phyloP scores from a whole-genome alignment of 163 green algal species.

The Trebouxia gelatinosa region DNA sequence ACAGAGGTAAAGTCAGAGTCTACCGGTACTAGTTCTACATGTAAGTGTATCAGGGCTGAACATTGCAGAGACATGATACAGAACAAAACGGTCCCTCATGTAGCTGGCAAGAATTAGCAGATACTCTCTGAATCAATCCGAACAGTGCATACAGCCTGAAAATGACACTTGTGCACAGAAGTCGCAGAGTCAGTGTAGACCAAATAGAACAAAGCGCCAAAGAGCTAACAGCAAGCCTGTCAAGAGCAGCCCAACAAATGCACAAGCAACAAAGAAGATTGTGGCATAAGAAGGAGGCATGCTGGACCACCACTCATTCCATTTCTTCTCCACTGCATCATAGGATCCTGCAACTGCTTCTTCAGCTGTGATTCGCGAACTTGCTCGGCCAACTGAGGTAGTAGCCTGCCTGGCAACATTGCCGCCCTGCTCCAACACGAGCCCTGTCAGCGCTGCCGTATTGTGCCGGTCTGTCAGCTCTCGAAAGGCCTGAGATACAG shows the following conservation, averaged over 20 bases:
- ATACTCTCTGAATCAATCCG: too few relatives aligned
- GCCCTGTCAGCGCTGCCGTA: background rate
- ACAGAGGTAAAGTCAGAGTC: too few relatives aligned
- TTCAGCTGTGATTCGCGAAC: background rate
- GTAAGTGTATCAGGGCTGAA: too few relatives aligned
- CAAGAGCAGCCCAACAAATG: background rate
- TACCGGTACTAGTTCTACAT: too few relatives aligned
- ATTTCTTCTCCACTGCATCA: slow-evolving; percentile 15
- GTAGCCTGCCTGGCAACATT: slow-evolving; percentile 17
- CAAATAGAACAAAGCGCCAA: slow-evolving; percentile 24
- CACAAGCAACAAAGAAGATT: background rate
- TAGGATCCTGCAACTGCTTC: background rate
- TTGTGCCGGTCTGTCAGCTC: background rate
- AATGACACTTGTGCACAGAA: too few relatives aligned
- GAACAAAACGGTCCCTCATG: too few relatives aligned
- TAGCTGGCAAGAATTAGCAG: too few relatives aligned
- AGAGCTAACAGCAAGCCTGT: background rate
- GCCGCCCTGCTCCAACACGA: background rate
- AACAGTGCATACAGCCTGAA: too few relatives aligned
- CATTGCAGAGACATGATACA: too few relatives aligned
- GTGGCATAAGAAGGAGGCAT: background rate
- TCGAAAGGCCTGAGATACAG: background rate
- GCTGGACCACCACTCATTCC: background rate
- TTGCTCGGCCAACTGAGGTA: background rate
- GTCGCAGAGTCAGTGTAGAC: background rate